Base-by-base conservation (phyloP, 768 basidiomycete species). In the Chalciporus pseudorubinellus region DNA sequence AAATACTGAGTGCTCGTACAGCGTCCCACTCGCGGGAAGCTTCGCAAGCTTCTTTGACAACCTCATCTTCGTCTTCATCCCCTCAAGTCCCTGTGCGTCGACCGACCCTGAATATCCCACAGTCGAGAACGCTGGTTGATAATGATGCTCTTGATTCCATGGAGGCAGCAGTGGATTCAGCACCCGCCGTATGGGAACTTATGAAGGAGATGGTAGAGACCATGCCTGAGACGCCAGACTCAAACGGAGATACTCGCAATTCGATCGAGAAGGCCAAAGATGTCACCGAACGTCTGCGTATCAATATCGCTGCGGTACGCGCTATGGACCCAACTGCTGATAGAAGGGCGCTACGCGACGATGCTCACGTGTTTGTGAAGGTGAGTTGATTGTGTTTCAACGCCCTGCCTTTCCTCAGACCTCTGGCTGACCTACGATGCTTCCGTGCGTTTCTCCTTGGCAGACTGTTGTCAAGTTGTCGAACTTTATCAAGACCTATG, bases 311-410 rank as follows among this genome's bases (percentile, higher is more conserved):
- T 41, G 72, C 75, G 6, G 72, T 90, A 52, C 80, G 84, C 48
- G 78, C 81, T 18, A 80, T 78, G 50, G 76, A 84, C 41, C 56
- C 71, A n/a, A 67, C 69, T 13, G 73, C 74, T 36, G 82, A 90
- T 54, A 74, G 77, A 56, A 86, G 75, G 61, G 70, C 79, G 14
- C 69, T 95, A 45, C 83, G 85, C 36, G 87, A 91, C 51, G 84
- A 91, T 58, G 89, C 89, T 1, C 85, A 87, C 64, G 53, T 77
- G 44, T 95, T 97, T 63, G 80, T 90, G 52, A 93, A 90, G 79
- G 92, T 90, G 62, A 60, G 67, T 58, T 42, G n/a, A 48, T 49
- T 40, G 16, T 46, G 6, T 47, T 24, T 34, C 20, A 16, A 21
- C 21, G 9, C 26, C 24, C 4, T 11, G 6, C 39, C 20, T 46